Base-by-base conservation (phyloP, 2,329 filamentous ascomycete genomes). In the Talaromyces rugulosus region DNA sequence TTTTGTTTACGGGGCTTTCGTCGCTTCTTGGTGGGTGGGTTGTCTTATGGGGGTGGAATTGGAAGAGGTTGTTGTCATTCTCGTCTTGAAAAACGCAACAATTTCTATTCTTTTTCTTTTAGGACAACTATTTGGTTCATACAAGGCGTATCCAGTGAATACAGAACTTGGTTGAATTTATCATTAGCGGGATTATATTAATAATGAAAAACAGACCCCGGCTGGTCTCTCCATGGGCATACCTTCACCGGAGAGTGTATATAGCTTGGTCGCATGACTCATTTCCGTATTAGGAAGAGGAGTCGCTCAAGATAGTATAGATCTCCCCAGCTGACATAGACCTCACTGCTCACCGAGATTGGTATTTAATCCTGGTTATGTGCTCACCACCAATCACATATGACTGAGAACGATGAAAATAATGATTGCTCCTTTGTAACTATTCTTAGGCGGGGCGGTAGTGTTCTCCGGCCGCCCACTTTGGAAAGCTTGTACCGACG, bases 1-100 rank as follows among this genome's bases (percentile, higher is more conserved):
- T 85, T 56, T 56, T 84, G 4, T 84, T 83, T 66, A 84, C 82
- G 0, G 82, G 82, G 0, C 63, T 83, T 18, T 78, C 78, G 4
- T 77, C 80, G 1, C 70, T 80, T 2, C 72, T 83, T 40, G 82
- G 82, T 11, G 82, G 81, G 0, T 83, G 80, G 80, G 78, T 79
- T 2, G 68, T 80, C 33, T 61, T 82, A 44, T 83, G 80, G 81
- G 78, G 71, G 60, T 75, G 73, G 73, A 71, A 71, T 30, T 62
- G 62, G 14, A 62, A 47, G 23, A 64, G 54, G 51, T 16, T 66
- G 4, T 40, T 64, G 50, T 42, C 55, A 6, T 31, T 62, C 16
- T 11, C 63, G 30, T 55, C 18, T 40, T 40, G 36, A 40, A 6
- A 6, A 2, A 23, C 23, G 23, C 23, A 23, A 23, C 23, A 2